Percentiles rank a stretch among this genome's conserved stretches.
phyloP scores from a whole-genome alignment of 495 filamentous ascomycete species.

The Alectoria sarmentosa region DNA sequence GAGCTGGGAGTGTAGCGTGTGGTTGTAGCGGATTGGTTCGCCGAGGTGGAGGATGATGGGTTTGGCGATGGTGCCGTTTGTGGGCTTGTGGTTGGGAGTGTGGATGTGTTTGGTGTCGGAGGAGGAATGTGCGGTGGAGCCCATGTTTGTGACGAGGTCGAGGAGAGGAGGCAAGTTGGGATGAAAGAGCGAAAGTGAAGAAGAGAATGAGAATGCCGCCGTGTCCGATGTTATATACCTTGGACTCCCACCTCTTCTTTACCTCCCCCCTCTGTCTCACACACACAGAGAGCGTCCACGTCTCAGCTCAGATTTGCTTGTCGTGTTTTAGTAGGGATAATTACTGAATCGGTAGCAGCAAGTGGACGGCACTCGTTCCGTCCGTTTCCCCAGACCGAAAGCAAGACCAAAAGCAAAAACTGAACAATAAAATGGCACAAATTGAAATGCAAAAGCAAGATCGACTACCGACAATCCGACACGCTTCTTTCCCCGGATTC shows the following conservation, averaged over 20 bases:
- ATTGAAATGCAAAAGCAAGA: not conserved
- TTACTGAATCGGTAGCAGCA: not conserved
- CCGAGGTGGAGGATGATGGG: constrained; percentile 58
- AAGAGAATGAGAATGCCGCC: not conserved
- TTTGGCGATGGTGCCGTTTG: constrained; percentile 21
- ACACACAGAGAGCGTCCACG: not conserved
- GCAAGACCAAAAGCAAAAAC: not conserved
- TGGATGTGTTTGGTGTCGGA: not conserved
- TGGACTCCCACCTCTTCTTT: not conserved
- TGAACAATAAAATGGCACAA: no score
- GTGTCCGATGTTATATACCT: not conserved
- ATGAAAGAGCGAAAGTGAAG: not conserved
- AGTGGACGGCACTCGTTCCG: constrained; percentile 9
- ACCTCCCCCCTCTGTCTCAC: not conserved
- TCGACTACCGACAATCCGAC: not conserved
- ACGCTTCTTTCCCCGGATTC: constrained; percentile 12
- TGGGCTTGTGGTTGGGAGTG: not conserved
- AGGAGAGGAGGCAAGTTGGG: no score
- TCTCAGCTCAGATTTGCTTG: constrained; percentile 1
- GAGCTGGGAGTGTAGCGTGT: constrained; percentile 49
- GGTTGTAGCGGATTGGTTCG: constrained; percentile 62
- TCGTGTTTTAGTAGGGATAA: not conserved
- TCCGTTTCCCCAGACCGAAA: constrained; percentile 12
- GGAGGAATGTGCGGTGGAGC: not conserved
- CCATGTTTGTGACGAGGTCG: not conserved